Evolutionary conservation across 116 monocot genomes (phyloP).

Genomic region (Zostera marina): DNA sequence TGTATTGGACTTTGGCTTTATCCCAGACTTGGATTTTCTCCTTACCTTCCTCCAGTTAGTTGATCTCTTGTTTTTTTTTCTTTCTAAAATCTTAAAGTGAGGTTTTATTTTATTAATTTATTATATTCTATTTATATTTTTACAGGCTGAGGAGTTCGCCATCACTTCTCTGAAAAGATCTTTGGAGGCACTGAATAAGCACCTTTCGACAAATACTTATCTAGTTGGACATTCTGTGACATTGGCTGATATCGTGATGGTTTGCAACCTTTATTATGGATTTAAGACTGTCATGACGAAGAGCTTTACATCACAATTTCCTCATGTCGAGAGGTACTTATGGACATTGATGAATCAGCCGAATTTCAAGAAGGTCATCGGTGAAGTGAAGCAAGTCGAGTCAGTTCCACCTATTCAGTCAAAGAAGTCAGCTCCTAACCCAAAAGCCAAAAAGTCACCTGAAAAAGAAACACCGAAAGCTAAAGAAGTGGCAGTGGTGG

Average conservation of each 20-base stretch:
- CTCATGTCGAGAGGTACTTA: constrained; percentile 84
- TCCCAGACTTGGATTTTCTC: constrained; percentile 45
- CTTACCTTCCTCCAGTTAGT: constrained; percentile 35
- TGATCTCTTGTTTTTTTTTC: background rate
- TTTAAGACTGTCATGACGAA: constrained; percentile 48
- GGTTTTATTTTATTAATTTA: background rate
- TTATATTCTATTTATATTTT: constrained; percentile 2
- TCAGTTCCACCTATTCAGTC: constrained; percentile 36
- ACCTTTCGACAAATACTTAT: constrained; percentile 59
- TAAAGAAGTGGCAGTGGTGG: constrained; percentile 27
- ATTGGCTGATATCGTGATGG: constrained; percentile 71
- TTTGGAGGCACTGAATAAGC: constrained; percentile 39
- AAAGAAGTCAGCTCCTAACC: constrained; percentile 31
- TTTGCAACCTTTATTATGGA: constrained; percentile 48
- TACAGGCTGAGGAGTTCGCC: constrained; percentile 55
- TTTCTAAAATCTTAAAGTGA: background rate
- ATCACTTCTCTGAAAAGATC: constrained; percentile 58
- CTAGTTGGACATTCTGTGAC: constrained; percentile 69
- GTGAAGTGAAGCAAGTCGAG: constrained; percentile 57
- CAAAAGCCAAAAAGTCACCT: constrained; percentile 21
- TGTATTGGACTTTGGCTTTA: constrained; percentile 44
- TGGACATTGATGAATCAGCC: constrained; percentile 90
- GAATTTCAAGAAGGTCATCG: constrained; percentile 48
- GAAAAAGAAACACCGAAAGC: background rate
- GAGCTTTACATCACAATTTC: constrained; percentile 67